Conservation (phyloP, 306 rosid species). For the Dryas octopetala region DNA sequence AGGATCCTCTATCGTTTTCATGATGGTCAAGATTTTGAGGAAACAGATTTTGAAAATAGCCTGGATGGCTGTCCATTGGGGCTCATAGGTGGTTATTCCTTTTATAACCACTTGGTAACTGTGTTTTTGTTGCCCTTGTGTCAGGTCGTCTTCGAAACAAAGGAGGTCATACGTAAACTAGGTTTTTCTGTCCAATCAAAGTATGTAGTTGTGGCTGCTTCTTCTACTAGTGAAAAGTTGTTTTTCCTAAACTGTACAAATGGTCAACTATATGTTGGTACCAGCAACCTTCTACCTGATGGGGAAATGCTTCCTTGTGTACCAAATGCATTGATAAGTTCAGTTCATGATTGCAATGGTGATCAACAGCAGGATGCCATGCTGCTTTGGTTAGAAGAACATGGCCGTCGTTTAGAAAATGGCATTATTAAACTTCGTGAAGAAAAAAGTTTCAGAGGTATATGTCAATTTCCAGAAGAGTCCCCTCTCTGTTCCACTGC, state of each 20-base stretch:
- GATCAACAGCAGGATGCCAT: constrained; percentile 70
- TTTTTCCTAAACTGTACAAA: constrained; percentile 71
- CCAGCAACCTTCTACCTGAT: constrained; percentile 40
- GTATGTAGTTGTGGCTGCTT: constrained; percentile 63
- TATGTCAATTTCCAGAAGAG: constrained; percentile 74
- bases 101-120: constrained; percentile 52
- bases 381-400: constrained; percentile 96
- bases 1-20: constrained; percentile 78
- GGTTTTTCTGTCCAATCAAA: constrained; percentile 43
- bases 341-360: constrained; percentile 37
- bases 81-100: constrained; percentile 83
- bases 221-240: constrained; percentile 48
- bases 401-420: constrained; percentile 64
- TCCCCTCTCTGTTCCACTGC: constrained; percentile 74
- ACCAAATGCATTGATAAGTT: constrained; percentile 54
- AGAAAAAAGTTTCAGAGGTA: constrained; percentile 40
- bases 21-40: constrained; percentile 66
- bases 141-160: constrained; percentile 46
- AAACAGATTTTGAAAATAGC: constrained; percentile 18
- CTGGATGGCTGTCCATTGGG: constrained; percentile 53
- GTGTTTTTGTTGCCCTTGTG: constrained; percentile 65
- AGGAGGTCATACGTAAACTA: constrained; percentile 18
- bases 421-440: constrained; percentile 66
- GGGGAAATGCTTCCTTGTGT: constrained; percentile 83
- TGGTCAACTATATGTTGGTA: constrained; percentile 80